Evolutionary conservation across 176 grass and related monocot species (phyloP).

Genomic region (Hordeum marinum): DNA sequence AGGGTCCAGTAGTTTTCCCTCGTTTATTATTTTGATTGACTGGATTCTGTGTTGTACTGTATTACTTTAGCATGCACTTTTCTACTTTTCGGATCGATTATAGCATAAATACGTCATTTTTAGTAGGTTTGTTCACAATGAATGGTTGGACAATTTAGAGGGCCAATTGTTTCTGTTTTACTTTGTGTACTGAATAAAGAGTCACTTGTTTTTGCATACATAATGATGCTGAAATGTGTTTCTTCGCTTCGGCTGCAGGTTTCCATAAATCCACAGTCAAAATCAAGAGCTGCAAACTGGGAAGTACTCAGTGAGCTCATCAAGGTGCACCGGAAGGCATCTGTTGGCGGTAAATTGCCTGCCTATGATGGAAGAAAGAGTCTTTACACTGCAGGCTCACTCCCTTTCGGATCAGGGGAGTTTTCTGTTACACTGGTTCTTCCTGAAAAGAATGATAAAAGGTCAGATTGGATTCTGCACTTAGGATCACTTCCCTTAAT

Average conservation of each 20-base stretch:
- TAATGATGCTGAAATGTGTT: background rate
- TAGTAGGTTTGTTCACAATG: too few species aligned
- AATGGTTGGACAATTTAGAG: background rate
- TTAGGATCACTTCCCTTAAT: background rate
- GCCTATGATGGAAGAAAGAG: slow-evolving; percentile 87
- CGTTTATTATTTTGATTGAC: too few species aligned
- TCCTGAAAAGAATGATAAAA: slow-evolving; percentile 49
- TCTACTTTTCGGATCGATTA: too few species aligned
- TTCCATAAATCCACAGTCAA: slow-evolving; percentile 49
- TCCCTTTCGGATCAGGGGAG: slow-evolving; percentile 65
- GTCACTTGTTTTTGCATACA: background rate
- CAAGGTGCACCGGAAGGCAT: slow-evolving; percentile 26
- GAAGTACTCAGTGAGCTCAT: slow-evolving; percentile 61
- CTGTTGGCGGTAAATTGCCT: slow-evolving; percentile 49
- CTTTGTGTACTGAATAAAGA: background rate
- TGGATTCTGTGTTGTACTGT: too few species aligned
- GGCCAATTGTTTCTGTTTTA: background rate
- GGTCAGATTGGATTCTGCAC: slow-evolving; percentile 11
- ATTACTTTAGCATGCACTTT: too few species aligned
- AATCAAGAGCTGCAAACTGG: slow-evolving; percentile 45
- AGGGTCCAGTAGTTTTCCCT: too few species aligned
- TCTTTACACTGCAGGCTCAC: slow-evolving; percentile 78
- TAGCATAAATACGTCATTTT: too few species aligned
- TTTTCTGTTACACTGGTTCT: slow-evolving; percentile 58
- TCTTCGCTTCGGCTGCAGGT: slow-evolving; percentile 23